These are phyloP conservation scores for Colletotrichum sublineola DNA, from an alignment of 2,329 filamentous ascomycete species.

Conservation along the genomic window DNA sequence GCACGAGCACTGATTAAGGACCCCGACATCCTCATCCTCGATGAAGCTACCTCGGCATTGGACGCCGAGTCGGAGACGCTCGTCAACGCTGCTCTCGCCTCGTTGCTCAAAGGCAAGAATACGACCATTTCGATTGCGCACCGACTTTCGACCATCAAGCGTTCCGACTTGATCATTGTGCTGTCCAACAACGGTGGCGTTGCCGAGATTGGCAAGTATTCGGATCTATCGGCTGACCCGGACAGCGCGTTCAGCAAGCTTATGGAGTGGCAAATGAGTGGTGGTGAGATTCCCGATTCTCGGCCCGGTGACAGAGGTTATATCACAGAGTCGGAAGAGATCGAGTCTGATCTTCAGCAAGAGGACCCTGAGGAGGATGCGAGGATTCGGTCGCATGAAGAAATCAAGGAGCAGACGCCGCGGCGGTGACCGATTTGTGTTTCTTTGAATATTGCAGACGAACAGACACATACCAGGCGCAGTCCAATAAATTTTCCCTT, in stretches of 20 bases:
- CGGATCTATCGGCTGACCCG: constrained; percentile 77
- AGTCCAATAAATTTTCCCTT: constrained; percentile 1
- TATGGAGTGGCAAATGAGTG: constrained; percentile 99
- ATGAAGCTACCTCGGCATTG: constrained; percentile 95
- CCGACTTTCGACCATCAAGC: constrained; percentile 94
- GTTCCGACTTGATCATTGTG: constrained; percentile 94
- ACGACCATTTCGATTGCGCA: constrained; percentile 99
- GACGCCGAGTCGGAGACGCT: constrained; percentile 98
- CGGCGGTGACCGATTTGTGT: constrained; percentile 5
- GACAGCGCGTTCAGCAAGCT: constrained; percentile 91
- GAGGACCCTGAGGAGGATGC: constrained; percentile 46
- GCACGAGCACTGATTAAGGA: constrained; percentile 94
- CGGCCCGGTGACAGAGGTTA: constrained; percentile 51
- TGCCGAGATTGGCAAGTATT: constrained; percentile 90
- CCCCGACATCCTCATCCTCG: constrained; percentile 95
- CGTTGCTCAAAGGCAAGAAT: constrained; percentile 86
- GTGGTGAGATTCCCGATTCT: constrained; percentile 72
- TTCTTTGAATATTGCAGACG: neutral
- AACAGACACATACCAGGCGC: neutral
- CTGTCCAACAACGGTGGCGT: constrained; percentile 88
- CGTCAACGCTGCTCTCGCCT: constrained; percentile 89
- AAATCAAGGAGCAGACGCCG: constrained; percentile 35
- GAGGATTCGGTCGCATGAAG: constrained; percentile 33
- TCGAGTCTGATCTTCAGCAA: constrained; percentile 63
- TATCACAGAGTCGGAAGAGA: constrained; percentile 66